These are phyloP conservation scores for Ophiostoma piceae DNA, from an alignment of 2,329 filamentous ascomycete genomes.

Conservation along the genomic window DNA sequence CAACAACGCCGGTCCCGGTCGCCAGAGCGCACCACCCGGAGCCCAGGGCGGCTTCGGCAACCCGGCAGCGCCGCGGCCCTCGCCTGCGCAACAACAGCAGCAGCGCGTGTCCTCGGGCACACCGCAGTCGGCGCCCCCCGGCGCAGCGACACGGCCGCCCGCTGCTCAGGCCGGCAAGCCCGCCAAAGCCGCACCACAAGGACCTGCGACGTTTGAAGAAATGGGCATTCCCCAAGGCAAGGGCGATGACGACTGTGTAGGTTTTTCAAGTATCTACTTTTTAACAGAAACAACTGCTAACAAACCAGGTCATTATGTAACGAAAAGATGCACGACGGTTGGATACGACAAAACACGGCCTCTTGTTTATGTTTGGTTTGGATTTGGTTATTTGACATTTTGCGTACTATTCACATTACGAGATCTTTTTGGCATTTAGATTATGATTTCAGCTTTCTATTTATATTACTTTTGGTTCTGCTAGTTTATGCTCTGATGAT, in stretches of 20 bases:
- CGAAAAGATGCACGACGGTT: too few relatives aligned
- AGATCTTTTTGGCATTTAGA: too few relatives aligned
- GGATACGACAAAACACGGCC: not conserved
- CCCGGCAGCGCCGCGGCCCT: constrained; percentile 3
- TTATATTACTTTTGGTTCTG: too few relatives aligned
- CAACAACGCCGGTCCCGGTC: constrained; percentile 31
- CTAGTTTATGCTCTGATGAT: too few relatives aligned
- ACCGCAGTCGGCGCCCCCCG: not conserved
- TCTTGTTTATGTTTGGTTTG: not conserved
- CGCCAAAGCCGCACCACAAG: constrained; percentile 44
- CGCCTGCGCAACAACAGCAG: constrained; percentile 15
- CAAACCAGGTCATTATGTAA: constrained; percentile 22
- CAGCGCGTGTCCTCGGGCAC: constrained; percentile 15
- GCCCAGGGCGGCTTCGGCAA: constrained; percentile 1
- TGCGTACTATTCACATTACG: too few relatives aligned
- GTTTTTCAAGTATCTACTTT: constrained; percentile 33
- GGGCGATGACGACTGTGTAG: constrained; percentile 86
- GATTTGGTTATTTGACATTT: too few relatives aligned
- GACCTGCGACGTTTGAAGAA: constrained; percentile 93
- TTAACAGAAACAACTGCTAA: constrained; percentile 13
- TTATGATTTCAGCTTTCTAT: too few relatives aligned
- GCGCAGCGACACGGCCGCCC: constrained; percentile 12
- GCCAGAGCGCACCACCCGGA: constrained; percentile 36
- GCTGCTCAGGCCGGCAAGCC: constrained; percentile 16
- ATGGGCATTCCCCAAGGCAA: constrained; percentile 90